Evolutionary conservation across 148 eudicot genomes (phyloP).

Genomic region (Heliamphora exappendiculata): DNA sequence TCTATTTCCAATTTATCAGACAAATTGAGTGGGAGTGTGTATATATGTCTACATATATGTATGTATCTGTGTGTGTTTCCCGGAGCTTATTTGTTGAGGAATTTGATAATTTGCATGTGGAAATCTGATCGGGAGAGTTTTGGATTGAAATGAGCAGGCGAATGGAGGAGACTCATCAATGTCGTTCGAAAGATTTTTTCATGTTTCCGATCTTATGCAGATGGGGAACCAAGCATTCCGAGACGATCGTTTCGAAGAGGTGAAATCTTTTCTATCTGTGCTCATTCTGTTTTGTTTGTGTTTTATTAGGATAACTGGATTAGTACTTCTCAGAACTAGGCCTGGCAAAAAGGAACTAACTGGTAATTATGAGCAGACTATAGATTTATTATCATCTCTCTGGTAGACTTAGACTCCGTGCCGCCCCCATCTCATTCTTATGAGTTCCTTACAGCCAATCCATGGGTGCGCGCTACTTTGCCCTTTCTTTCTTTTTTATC

Average conservation of each 20-base stretch:
- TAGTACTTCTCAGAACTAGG: background rate
- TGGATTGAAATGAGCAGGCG: conserved; percentile 10
- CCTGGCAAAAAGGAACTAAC: conserved; percentile 20
- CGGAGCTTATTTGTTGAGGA: too few relatives aligned
- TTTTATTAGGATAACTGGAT: background rate
- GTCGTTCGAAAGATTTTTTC: conserved; percentile 42
- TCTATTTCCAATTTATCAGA: too few relatives aligned
- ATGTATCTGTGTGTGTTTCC: too few relatives aligned
- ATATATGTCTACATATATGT: too few relatives aligned
- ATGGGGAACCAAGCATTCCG: conserved; percentile 70
- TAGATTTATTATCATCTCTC: background rate
- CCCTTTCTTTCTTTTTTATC: background rate
- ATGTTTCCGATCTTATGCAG: conserved; percentile 58
- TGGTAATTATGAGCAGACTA: background rate
- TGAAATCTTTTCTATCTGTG: background rate
- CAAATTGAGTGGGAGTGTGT: too few relatives aligned
- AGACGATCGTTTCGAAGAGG: conserved; percentile 18
- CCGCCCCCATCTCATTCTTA: too few relatives aligned
- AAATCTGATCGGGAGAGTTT: too few relatives aligned
- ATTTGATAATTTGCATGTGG: background rate
- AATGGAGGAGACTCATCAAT: conserved; percentile 25
- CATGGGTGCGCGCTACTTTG: background rate
- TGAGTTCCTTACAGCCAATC: background rate
- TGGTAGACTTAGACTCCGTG: background rate
- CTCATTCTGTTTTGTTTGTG: background rate